Evolutionary conservation across 1,284 basidiomycete genomes (phyloP).

Genomic region (Sparassis latifolia): DNA sequence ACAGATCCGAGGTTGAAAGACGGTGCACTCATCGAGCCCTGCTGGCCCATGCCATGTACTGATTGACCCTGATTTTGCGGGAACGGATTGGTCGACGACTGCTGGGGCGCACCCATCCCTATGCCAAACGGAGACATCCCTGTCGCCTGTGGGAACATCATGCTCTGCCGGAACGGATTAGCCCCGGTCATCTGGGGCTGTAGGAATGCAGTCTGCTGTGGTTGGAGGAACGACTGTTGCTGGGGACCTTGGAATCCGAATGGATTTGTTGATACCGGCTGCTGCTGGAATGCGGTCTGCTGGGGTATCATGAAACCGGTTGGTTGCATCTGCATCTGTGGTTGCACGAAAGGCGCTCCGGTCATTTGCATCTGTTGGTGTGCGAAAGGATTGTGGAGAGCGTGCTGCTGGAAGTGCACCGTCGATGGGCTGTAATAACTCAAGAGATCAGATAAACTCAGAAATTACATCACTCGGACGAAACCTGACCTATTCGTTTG

Average conservation of each 20-base stretch:
- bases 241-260: slow-evolving; percentile 32
- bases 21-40: slow-evolving; percentile 6
- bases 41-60: slow-evolving; percentile 1
- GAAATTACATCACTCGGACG: background rate
- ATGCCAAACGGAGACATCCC: slow-evolving; percentile 37
- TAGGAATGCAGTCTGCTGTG: slow-evolving; percentile 38
- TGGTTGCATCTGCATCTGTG: slow-evolving; percentile 17
- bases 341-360: slow-evolving; percentile 33
- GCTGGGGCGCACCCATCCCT: slow-evolving; percentile 10
- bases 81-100: slow-evolving; percentile 23
- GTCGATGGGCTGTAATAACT: slow-evolving; percentile 37
- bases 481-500: slow-evolving; percentile 45
- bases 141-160: slow-evolving; percentile 58
- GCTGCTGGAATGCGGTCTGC: slow-evolving; percentile 25
- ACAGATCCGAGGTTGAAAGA: slow-evolving; percentile 13
- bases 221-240: slow-evolving; percentile 37
- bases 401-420: slow-evolving; percentile 57
- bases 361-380: slow-evolving; percentile 55
- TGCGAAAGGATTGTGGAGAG: slow-evolving; percentile 74
- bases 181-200: slow-evolving; percentile 66
- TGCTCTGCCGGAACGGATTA: slow-evolving; percentile 67
- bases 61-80: slow-evolving; percentile 15
- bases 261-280: slow-evolving; percentile 34
- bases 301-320: slow-evolving; percentile 30
- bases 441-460: slow-evolving; percentile 9